These are phyloP conservation scores for Withania somnifera DNA, from an alignment of 305 asterid species.

Conservation along the genomic window DNA sequence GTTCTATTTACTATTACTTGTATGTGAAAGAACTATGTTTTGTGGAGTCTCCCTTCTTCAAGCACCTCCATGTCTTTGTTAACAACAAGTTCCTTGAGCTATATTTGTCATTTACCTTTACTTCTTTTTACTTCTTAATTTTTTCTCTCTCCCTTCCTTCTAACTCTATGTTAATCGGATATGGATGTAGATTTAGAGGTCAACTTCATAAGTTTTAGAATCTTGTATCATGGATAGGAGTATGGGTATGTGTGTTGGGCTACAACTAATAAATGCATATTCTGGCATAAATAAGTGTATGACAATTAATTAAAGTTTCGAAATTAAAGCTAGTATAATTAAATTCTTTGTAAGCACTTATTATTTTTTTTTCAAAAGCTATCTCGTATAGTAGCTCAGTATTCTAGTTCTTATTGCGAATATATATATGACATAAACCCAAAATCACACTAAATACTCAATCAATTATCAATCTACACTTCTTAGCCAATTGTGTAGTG, in stretches of 20 bases:
- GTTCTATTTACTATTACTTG: neutral
- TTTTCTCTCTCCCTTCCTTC: neutral
- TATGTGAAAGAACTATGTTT: neutral
- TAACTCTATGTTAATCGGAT: neutral
- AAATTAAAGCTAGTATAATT: neutral
- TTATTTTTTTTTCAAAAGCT: neutral
- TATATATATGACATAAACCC: neutral
- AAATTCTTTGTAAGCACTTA: neutral
- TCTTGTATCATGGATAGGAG: neutral
- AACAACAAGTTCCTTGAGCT: neutral
- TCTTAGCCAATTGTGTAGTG: neutral
- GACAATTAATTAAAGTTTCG: neutral
- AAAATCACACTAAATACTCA: neutral
- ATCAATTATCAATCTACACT: neutral
- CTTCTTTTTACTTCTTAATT: too few species aligned
- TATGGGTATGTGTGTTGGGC: neutral
- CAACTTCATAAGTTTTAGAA: neutral
- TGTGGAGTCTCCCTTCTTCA: neutral
- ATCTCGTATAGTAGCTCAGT: neutral
- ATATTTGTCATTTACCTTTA: neutral
- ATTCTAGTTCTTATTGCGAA: neutral
- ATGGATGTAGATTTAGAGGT: neutral
- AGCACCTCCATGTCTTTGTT: neutral
- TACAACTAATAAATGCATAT: too few species aligned
- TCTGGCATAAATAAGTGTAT: too few species aligned